A percentile compares a stretch with the other conserved stretches of the same genome.
Conservation (phyloP, 495 filamentous ascomycete species). For the Aspergillus sparsus region DNA sequence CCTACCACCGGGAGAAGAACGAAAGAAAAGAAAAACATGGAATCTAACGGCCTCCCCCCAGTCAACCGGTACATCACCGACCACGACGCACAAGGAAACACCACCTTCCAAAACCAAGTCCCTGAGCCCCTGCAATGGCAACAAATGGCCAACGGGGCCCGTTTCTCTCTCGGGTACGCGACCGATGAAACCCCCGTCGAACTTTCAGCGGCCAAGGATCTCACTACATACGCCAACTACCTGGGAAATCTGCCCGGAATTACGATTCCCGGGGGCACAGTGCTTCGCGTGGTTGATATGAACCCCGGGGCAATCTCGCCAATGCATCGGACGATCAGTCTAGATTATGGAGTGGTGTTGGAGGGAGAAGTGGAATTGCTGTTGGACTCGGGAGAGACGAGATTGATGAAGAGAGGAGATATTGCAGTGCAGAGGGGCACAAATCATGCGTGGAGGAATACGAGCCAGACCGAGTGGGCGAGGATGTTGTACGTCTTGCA, state of each 20-base stretch:
- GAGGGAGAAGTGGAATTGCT: constrained; percentile 77
- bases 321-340: constrained; percentile 69
- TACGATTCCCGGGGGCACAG: constrained; percentile 54
- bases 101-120: neutral
- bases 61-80: constrained; percentile 4
- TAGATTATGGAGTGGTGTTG: constrained; percentile 79
- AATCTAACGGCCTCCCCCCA: constrained; percentile 1
- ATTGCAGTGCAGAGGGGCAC: constrained; percentile 66
- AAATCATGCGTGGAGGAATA: constrained; percentile 48
- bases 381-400: constrained; percentile 63
- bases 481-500: constrained; percentile 62
- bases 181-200: neutral
- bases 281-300: constrained; percentile 62
- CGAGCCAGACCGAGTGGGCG: constrained; percentile 48
- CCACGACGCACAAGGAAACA: neutral
- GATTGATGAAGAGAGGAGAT: constrained; percentile 67
- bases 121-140: neutral
- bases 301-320: constrained; percentile 61
- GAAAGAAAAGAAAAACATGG: neutral
- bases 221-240: neutral
- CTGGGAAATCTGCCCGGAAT: constrained; percentile 35
- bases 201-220: neutral
- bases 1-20: neutral
- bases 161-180: constrained; percentile 1
- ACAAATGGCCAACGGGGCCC: constrained; percentile 3